Evolutionary conservation across 495 filamentous ascomycete genomes (phyloP).

Genomic region (Penicillium tannophilum): DNA sequence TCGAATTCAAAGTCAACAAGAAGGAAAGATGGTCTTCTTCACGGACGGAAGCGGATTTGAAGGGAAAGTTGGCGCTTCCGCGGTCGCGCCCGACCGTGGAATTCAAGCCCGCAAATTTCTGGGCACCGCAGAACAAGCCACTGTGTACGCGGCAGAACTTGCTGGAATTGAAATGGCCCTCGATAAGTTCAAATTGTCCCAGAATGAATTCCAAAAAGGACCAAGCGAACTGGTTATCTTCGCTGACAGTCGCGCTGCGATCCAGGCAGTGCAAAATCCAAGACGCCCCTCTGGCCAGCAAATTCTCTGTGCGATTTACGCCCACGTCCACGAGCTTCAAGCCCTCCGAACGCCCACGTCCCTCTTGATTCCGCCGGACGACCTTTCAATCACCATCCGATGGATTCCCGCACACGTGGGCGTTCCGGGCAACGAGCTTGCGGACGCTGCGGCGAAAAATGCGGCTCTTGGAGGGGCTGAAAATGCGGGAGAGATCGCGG

Average conservation of each 20-base stretch:
- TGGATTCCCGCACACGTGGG: conserved; percentile 11
- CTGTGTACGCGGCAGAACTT: neutral
- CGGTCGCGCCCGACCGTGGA: too few species aligned
- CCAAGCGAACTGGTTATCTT: neutral
- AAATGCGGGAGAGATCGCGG: neutral
- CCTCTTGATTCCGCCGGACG: neutral
- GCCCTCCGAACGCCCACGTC: neutral
- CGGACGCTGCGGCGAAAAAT: conserved; percentile 2
- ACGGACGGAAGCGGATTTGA: too few species aligned
- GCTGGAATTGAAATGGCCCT: neutral
- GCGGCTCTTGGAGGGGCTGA: neutral
- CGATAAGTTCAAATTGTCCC: neutral
- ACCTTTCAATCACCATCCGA: too few species aligned
- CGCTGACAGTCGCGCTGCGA: neutral
- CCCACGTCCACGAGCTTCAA: neutral
- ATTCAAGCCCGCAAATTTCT: too few species aligned
- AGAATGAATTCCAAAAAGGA: too few species aligned
- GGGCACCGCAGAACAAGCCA: too few species aligned
- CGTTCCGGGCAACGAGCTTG: conserved; percentile 7
- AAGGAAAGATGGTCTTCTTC: too few species aligned
- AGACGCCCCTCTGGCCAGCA: neutral
- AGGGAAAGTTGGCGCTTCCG: too few species aligned
- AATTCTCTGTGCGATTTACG: neutral
- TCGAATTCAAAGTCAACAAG: too few species aligned
- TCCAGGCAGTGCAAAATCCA: neutral